phyloP scores from a whole-genome alignment of 169 alveolate species.

The Cryptosporidium xiaoi region DNA sequence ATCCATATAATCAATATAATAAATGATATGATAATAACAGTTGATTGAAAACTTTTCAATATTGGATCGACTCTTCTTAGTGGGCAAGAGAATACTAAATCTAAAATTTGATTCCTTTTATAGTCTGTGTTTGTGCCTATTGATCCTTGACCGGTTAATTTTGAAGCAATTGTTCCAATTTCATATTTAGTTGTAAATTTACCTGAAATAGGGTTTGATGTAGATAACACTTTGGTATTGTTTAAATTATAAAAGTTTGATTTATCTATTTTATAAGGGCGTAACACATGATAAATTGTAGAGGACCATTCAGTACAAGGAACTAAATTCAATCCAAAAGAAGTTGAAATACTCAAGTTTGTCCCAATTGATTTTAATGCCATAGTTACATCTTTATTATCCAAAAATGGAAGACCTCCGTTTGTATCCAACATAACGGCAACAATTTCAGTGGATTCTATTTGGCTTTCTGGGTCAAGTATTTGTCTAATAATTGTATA shows the following conservation, averaged over 20 bases:
- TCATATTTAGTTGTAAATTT: conserved; percentile 23
- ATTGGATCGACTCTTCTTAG: conserved; percentile 57
- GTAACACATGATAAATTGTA: conserved; percentile 4
- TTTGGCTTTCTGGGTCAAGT: conserved; percentile 65
- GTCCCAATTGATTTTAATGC: conserved; percentile 56
- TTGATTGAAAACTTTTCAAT: conserved; percentile 31
- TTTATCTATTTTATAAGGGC: not conserved
- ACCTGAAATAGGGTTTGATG: not conserved
- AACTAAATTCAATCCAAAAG: conserved; percentile 43
- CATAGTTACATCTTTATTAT: conserved; percentile 47
- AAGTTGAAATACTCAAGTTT: conserved; percentile 52
- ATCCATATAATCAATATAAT: conserved; percentile 42
- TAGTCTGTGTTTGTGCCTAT: not conserved
- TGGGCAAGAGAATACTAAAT: conserved; percentile 64
- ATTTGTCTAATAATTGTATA: conserved; percentile 39
- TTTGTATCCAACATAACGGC: conserved; percentile 55
- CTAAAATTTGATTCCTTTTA: conserved; percentile 59
- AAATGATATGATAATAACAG: conserved; percentile 12
- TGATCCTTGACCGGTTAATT: conserved; percentile 22
- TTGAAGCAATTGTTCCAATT: conserved; percentile 7
- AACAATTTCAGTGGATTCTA: conserved; percentile 66
- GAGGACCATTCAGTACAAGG: conserved; percentile 68
- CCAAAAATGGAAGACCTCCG: conserved; percentile 64
- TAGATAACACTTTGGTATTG: not conserved
- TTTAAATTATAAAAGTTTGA: not conserved